These are phyloP conservation scores for Orbilia blumenaviensis DNA, from an alignment of 2,329 filamentous ascomycete genomes.

Conservation along the genomic window DNA sequence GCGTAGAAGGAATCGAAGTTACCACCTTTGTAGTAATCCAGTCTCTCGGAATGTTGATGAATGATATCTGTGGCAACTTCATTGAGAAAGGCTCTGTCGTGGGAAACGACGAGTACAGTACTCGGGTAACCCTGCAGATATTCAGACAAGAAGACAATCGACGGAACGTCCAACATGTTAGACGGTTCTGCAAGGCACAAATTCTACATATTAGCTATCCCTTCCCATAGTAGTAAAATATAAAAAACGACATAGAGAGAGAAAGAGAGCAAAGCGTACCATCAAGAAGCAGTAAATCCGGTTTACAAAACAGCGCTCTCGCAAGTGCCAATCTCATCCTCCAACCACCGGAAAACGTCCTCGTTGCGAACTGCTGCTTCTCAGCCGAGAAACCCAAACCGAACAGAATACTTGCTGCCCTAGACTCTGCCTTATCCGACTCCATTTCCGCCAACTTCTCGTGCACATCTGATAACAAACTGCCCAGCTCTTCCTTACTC, in stretches of 20 bases:
- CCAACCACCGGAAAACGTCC: constrained; percentile 99
- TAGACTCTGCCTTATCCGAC: constrained; percentile 95
- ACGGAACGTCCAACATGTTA: constrained; percentile 99
- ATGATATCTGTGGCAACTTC: constrained; percentile 99
- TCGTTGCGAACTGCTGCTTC: constrained; percentile 89
- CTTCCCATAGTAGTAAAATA: not conserved
- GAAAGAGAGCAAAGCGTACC: constrained; percentile 59
- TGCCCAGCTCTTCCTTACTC: constrained; percentile 83
- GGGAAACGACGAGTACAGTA: constrained; percentile 93
- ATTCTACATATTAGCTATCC: constrained; percentile 53
- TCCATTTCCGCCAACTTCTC: constrained; percentile 96
- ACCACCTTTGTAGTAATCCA: constrained; percentile 98
- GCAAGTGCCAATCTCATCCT: constrained; percentile 96
- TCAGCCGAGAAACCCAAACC: constrained; percentile 96
- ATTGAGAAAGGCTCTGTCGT: constrained; percentile 98
- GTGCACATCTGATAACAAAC: constrained; percentile 89
- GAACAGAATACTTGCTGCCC: constrained; percentile 93
- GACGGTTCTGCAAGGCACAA: constrained; percentile 75
- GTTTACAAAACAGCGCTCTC: constrained; percentile 95
- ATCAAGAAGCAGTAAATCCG: constrained; percentile 92
- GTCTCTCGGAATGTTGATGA: constrained; percentile 93
- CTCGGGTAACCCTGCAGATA: constrained; percentile 95
- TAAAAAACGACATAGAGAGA: no score
- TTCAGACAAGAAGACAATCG: constrained; percentile 95
- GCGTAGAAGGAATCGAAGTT: constrained; percentile 98